These are phyloP conservation scores for Monosporascus sp. DNA, from an alignment of 2,329 filamentous ascomycete genomes.

Conservation along the genomic window DNA sequence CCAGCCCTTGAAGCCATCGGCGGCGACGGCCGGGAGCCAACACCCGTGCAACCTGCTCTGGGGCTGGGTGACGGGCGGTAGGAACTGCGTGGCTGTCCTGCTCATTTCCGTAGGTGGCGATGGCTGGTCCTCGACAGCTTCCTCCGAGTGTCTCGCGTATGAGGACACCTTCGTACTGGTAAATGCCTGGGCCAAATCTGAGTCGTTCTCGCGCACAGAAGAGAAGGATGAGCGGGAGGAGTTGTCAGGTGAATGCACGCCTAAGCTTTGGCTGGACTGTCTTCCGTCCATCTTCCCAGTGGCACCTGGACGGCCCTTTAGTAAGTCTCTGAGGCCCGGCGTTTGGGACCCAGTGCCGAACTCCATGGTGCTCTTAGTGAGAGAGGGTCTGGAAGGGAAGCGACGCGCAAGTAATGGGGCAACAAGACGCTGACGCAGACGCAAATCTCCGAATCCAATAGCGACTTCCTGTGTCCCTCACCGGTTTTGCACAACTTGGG, in stretches of 20 bases:
- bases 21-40: slow-evolving; percentile 45
- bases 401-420: background rate
- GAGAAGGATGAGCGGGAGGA: slow-evolving; percentile 53
- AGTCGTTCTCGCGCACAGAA: slow-evolving; percentile 56
- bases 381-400: background rate
- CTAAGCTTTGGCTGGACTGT: background rate
- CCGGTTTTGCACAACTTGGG: background rate
- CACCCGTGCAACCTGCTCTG: slow-evolving; percentile 52
- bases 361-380: background rate
- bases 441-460: background rate
- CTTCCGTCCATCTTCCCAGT: background rate
- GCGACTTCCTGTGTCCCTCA: background rate
- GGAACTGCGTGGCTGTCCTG: slow-evolving; percentile 41
- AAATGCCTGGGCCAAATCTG: slow-evolving; percentile 56
- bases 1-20: slow-evolving; percentile 56
- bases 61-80: slow-evolving; percentile 49
- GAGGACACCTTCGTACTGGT: slow-evolving; percentile 59
- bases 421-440: background rate
- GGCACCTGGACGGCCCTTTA: background rate
- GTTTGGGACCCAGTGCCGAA: background rate
- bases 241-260: slow-evolving; percentile 27
- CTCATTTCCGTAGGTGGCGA: slow-evolving; percentile 35
- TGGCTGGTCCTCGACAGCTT: slow-evolving; percentile 46
- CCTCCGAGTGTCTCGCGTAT: slow-evolving; percentile 40
- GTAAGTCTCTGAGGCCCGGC: background rate